Percentiles rank a stretch among this genome's conserved stretches.
Conservation (phyloP, 2,329 filamentous ascomycete genomes). For the Phoma herbarum region DNA sequence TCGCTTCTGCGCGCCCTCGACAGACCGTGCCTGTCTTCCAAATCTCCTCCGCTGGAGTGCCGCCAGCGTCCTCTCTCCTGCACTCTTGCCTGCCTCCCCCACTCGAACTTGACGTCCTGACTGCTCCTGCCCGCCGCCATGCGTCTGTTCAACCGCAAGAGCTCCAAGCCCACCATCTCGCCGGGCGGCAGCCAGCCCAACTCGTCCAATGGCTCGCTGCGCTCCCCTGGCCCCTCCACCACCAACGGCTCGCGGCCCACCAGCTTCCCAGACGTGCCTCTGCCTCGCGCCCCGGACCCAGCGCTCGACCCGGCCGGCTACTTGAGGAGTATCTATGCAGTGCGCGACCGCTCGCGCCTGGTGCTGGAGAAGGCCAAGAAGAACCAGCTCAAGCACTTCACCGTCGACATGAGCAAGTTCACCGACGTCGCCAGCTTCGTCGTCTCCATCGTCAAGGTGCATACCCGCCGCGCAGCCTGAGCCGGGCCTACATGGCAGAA, state of each 20-base stretch:
- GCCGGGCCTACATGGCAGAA: background rate
- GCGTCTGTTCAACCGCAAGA: conserved; percentile 64
- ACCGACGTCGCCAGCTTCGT: conserved; percentile 84
- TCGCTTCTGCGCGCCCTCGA: conserved; percentile 29
- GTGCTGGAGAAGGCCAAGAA: conserved; percentile 79
- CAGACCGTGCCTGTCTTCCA: conserved; percentile 14
- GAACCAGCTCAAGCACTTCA: conserved; percentile 84
- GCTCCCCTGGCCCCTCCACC: conserved; percentile 58
- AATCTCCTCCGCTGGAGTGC: conserved; percentile 27
- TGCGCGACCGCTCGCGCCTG: conserved; percentile 79
- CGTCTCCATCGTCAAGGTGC: conserved; percentile 92
- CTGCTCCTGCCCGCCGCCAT: conserved; percentile 46
- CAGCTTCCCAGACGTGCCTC: conserved; percentile 75
- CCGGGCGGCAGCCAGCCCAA: conserved; percentile 51
- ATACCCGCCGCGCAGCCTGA: conserved; percentile 30
- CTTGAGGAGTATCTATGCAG: conserved; percentile 85
- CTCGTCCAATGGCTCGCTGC: conserved; percentile 59
- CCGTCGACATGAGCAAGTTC: conserved; percentile 87
- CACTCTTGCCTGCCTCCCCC: conserved; percentile 13
- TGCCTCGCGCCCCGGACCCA: conserved; percentile 87
- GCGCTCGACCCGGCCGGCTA: conserved; percentile 88
- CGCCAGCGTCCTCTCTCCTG: conserved; percentile 13
- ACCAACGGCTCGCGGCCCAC: conserved; percentile 51
- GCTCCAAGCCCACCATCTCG: conserved; percentile 52
- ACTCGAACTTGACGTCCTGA: background rate